phyloP scores from a whole-genome alignment of 768 basidiomycete species.

The Lactarius pseudohatsudake region DNA sequence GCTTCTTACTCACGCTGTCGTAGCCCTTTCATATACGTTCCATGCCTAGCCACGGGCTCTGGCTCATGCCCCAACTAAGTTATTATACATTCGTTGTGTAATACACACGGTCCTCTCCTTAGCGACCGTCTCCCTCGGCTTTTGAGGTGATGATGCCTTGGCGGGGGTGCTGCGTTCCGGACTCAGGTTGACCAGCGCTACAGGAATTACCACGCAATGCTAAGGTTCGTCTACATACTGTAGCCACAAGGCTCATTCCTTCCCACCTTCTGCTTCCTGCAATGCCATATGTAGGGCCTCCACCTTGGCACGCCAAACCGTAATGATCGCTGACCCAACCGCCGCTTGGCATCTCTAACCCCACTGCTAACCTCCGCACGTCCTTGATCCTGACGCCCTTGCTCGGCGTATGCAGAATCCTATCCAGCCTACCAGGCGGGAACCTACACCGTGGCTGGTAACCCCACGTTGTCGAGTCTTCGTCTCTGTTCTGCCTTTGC shows the following conservation, averaged over 20 bases:
- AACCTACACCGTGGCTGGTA: conserved; percentile 51
- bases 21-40: neutral
- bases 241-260: neutral
- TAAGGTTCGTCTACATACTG: neutral
- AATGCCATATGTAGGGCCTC: conserved; percentile 26
- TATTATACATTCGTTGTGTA: neutral
- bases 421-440: conserved; percentile 62
- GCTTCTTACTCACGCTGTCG: neutral
- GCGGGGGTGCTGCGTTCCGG: neutral
- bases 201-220: neutral
- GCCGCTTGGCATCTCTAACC: conserved; percentile 42
- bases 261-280: neutral
- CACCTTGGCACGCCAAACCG: conserved; percentile 50
- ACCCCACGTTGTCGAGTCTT: conserved; percentile 66
- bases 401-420: conserved; percentile 55
- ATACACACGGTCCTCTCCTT: neutral
- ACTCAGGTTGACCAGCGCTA: neutral
- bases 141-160: neutral
- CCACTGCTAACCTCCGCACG: conserved; percentile 57
- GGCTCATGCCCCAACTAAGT: neutral
- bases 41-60: neutral
- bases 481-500: conserved; percentile 41
- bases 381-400: conserved; percentile 52
- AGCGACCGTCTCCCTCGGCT: neutral
- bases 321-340: conserved; percentile 69